Base-by-base conservation (phyloP, 2,329 filamentous ascomycete genomes). In the Zymoseptoria tritici region DNA sequence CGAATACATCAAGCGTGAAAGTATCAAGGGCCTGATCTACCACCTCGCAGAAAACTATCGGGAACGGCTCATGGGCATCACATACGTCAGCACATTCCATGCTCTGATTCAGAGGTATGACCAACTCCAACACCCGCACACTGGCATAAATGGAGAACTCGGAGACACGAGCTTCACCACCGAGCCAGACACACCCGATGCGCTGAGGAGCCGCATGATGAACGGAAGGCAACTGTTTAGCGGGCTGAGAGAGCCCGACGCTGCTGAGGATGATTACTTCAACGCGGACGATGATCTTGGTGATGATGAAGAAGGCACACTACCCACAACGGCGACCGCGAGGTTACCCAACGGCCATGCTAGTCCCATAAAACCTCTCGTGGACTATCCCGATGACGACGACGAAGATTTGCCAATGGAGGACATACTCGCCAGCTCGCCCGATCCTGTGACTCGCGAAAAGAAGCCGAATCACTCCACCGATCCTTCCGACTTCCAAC, bases 381-480 rank as follows among this genome's bases (percentile, higher is more conserved):
- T 99, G 36, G 90, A 96, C 72, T 99, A 99, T 71, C 85, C 87
- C 0, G 95, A 95, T 66, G 93, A 97, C 60, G 90, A 94, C n/a
- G 85, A 83, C 9, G 77, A 77, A 9, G 76, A 78, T 16, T 63
- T 66, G 13, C 36, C 36, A 46, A 46, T 46, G 36, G 16, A 46
- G 11, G 86, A 87, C 19, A 66, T 73, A 4, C 65, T 73, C 1
- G 69, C 69, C 77, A 83, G 51, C 80, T 86, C 59, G 72, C 80
- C 68, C 66, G 80, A 69, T 62, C 71, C 52, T 9, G 26, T 53
- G 9, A 11, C 61, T 64, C 76, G 65, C 61, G 72, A 66, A 57
- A 64, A 67, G 26, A 64, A 64, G 58, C 68, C 61, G 59, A 66
- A 67, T 57, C 63, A 67, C 54, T 61, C 72, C 68, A 49, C 68